These are phyloP conservation scores for Sporothrix mexicana DNA, from an alignment of 2,329 filamentous ascomycete genomes.

Conservation along the genomic window DNA sequence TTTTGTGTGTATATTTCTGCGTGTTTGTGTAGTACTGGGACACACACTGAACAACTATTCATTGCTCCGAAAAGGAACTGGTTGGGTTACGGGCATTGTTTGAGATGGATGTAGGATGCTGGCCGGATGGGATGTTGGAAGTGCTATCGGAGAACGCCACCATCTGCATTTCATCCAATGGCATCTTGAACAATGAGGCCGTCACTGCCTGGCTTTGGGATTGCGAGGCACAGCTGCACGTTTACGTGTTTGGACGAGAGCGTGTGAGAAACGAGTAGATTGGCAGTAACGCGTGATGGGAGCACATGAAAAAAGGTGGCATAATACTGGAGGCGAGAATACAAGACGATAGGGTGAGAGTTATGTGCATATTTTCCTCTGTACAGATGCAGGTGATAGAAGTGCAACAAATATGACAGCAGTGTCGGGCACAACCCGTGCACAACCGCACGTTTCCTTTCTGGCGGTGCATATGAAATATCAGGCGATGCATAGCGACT, in stretches of 20 bases:
- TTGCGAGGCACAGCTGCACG: slow-evolving; percentile 18
- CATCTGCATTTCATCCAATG: not conserved
- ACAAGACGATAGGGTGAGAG: not conserved
- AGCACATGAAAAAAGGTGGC: not conserved
- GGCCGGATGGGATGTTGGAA: no score
- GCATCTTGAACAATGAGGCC: not conserved
- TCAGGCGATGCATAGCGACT: not conserved
- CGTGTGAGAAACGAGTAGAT: not conserved
- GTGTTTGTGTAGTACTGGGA: slow-evolving; percentile 6
- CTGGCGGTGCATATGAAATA: not conserved
- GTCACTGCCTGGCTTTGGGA: slow-evolving; percentile 8
- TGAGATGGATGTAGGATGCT: not conserved
- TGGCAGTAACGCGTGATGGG: not conserved
- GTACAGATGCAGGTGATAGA: not conserved
- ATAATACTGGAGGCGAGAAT: no score
- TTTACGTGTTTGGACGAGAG: slow-evolving; percentile 28
- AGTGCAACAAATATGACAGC: not conserved
- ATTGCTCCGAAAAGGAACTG: slow-evolving; percentile 11
- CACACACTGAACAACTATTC: not conserved
- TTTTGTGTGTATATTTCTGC: no score
- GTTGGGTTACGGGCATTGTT: not conserved
- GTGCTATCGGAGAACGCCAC: not conserved
- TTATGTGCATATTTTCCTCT: not conserved
- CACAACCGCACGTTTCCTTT: not conserved
- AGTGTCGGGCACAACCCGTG: slow-evolving; percentile 1